Conservation (phyloP, 140 eudicot species). For the Senecio squalidus region DNA sequence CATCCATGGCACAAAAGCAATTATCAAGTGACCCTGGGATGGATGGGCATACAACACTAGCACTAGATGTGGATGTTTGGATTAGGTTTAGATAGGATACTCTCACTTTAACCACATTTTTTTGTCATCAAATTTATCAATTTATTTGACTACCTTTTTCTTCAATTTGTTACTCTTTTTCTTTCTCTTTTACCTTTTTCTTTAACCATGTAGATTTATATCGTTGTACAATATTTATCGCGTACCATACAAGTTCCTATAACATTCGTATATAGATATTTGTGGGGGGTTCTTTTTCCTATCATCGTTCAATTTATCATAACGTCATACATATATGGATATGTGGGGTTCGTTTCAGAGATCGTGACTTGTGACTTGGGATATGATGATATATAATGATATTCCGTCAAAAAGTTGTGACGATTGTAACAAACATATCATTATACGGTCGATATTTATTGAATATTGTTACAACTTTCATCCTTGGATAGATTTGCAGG, state of each 20-base stretch:
- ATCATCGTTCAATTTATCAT: not conserved
- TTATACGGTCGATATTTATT: not conserved
- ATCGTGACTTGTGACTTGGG: conserved; percentile 4
- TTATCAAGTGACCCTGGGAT: conserved; percentile 28
- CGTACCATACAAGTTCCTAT: too few species aligned
- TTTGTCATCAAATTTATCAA: conserved; percentile 6
- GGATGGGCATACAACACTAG: conserved; percentile 19
- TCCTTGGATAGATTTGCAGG: too few species aligned
- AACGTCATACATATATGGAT: not conserved
- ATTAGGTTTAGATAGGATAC: conserved; percentile 26
- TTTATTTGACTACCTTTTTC: conserved; percentile 20
- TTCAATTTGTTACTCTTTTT: conserved; percentile 7
- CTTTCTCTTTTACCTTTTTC: too few species aligned
- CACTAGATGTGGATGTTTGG: conserved; percentile 23
- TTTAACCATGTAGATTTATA: not conserved
- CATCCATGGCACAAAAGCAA: conserved; percentile 28
- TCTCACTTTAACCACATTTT: conserved; percentile 20
- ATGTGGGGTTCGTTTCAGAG: conserved; percentile 10
- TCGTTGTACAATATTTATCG: conserved; percentile 2
- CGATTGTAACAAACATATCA: not conserved
- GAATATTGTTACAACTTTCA: not conserved
- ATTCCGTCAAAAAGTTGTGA: not conserved
- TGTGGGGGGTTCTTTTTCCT: too few species aligned
- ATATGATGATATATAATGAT: not conserved
- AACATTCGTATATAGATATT: not conserved